Evolutionary conservation across 176 grass and related monocot species (phyloP), one percentile per base, ranked within the genome.

Genomic region (Oryza nivara): DNA sequence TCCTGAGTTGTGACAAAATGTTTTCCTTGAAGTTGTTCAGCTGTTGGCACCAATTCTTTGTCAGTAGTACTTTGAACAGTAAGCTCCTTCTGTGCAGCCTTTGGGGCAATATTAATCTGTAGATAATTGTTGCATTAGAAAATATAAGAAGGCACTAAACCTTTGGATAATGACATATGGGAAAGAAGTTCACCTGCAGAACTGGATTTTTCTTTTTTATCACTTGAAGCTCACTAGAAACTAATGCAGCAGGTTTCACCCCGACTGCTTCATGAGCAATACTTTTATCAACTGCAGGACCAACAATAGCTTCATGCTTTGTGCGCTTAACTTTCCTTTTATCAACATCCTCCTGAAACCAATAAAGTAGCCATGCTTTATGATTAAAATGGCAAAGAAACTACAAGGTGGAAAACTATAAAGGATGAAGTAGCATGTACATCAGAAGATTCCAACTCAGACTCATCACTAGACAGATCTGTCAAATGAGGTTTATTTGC

Each of bases 371-470:
- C 9, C 1, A 77, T 86, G 78, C 69, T 23, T 63, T 63, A 63
- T 23, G 1, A 81, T 44, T 48, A 63, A 63, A 63, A 63, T 68
- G 20, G 8, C 5, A 82, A 68, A 64, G 41, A 65, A 17, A 63
- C 60, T 64, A 66, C 19, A 58, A 79, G 72, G 36, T 70, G 15
- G 23, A 83, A 75, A 51, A 28, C 34, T 52, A 40, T 35, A 80
- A 83, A 78, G 7, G 22, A 44, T 74, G n/a, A 83, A 38, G 38
- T 79, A 78, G 63, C 64, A 41, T 41, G 17, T 91, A 97, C 90
- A 88, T 98, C 96, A 80, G 96, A 98, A 70, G 96, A 98, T 70
- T 95, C 96, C 77, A 98, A 80, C 88, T 98, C 96, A 86, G 96
- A 98, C 44, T 98, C 93, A 47, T 98, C 96, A 87, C 96, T 94